Percentiles rank a stretch among this genome's conserved stretches.
Conservation (phyloP, 208 protist genomes). For the Trypanosoma lewisi region DNA sequence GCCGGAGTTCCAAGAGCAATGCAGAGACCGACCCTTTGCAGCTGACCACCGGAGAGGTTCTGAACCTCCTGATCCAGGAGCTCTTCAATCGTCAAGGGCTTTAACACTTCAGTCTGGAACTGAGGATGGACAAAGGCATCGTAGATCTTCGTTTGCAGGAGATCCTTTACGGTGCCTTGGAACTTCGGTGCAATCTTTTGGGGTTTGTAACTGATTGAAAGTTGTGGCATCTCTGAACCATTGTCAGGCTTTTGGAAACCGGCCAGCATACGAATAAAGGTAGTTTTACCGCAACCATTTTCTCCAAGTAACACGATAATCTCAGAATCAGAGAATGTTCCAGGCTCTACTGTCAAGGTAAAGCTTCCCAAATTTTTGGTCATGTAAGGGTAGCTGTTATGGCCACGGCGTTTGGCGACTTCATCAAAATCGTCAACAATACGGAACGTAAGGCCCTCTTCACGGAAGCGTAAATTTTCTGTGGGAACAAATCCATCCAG, state of each 20-base stretch:
- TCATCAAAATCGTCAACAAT: slow-evolving; percentile 84
- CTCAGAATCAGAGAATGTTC: slow-evolving; percentile 98
- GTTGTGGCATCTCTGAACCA: slow-evolving; percentile 87
- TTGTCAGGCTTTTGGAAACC: slow-evolving; percentile 93
- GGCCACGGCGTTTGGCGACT: slow-evolving; percentile 65
- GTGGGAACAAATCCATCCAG: slow-evolving; percentile 99
- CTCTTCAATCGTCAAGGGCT: slow-evolving; percentile 97
- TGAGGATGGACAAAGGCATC: slow-evolving; percentile 96
- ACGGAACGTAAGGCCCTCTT: slow-evolving; percentile 96
- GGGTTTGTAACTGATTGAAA: slow-evolving; percentile 99
- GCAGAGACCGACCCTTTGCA: slow-evolving; percentile 99
- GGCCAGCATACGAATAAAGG: slow-evolving; percentile 98
- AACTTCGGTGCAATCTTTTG: slow-evolving; percentile 99
- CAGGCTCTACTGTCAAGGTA: slow-evolving; percentile 92
- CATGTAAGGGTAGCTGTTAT: slow-evolving; percentile 97
- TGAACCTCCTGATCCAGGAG: slow-evolving; percentile 97
- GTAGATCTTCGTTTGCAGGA: slow-evolving; percentile 97
- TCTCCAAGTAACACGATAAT: slow-evolving; percentile 99
- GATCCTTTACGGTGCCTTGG: slow-evolving; percentile 92
- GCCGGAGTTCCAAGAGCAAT: slow-evolving; percentile 98
- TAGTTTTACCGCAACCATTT: slow-evolving; percentile 99
- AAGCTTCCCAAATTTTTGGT: slow-evolving; percentile 95
- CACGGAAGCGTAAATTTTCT: slow-evolving; percentile 99
- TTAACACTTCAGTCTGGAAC: slow-evolving; percentile 98
- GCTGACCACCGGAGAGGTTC: slow-evolving; percentile 99